phyloP scores from a whole-genome alignment of 352 stramenopile species.

The Pythium brachiatum region DNA sequence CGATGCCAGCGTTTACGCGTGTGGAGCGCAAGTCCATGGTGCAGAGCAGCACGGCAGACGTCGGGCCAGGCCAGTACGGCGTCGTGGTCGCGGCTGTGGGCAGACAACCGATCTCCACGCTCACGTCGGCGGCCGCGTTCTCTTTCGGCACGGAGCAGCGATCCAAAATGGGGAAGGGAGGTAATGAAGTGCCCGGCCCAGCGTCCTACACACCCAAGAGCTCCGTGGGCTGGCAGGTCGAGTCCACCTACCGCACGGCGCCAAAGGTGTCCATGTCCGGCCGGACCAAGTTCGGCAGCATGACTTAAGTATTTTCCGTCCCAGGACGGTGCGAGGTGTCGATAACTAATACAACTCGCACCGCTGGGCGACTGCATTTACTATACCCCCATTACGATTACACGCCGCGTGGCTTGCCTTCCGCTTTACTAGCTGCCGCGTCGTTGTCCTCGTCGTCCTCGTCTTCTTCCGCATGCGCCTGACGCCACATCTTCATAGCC shows the following conservation, averaged over 20 bases:
- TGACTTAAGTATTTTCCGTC: not conserved
- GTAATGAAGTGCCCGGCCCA: slow-evolving; percentile 34
- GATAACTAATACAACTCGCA: not conserved
- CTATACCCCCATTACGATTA: not conserved
- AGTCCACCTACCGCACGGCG: slow-evolving; percentile 63
- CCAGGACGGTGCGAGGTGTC: not conserved
- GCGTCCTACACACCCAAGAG: slow-evolving; percentile 59
- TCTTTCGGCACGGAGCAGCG: slow-evolving; percentile 68
- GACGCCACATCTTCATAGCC: slow-evolving; percentile 61
- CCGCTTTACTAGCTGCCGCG: not conserved
- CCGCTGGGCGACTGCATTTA: not conserved
- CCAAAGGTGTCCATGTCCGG: slow-evolving; percentile 76
- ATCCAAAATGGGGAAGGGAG: slow-evolving; percentile 32
- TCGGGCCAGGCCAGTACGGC: slow-evolving; percentile 72
- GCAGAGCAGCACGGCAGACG: slow-evolving; percentile 41
- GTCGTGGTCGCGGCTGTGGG: slow-evolving; percentile 62
- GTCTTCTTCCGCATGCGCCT: slow-evolving; percentile 48
- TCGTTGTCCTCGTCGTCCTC: slow-evolving; percentile 45
- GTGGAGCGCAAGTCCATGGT: slow-evolving; percentile 67
- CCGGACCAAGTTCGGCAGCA: slow-evolving; percentile 72
- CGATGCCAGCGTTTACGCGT: slow-evolving; percentile 58
- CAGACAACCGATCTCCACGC: slow-evolving; percentile 63
- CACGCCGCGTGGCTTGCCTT: not conserved
- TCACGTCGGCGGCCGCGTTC: slow-evolving; percentile 52
- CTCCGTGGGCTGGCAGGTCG: slow-evolving; percentile 60